Base-by-base conservation (phyloP, 495 filamentous ascomycete species). In the Penicillium bialowiezense region DNA sequence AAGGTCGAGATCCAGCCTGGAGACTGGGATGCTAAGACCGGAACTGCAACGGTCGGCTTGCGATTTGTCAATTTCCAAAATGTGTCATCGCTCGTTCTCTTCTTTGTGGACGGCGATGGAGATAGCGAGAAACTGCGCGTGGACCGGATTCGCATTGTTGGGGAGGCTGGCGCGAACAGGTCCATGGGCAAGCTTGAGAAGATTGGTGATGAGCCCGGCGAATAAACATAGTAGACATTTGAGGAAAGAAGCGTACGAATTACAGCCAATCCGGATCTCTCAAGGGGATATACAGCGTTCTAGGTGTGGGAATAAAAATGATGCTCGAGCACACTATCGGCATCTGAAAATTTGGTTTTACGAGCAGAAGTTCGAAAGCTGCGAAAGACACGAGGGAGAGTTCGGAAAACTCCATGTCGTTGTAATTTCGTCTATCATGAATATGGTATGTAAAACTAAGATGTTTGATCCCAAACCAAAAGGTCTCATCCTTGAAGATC, bases 21-120 rank as follows among this genome's bases (percentile, higher is more conserved):
- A 37, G 89, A 96, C 66, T 98, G 93, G 93, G 91, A 96, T 68
- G 50, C 64, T 42, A 81, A 82, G 51, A 93, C 90, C 3, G 89
- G 85, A 10, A 97, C 95, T 3, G 91, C 88, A 9, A 90, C 82
- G 60, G 72, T 97, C 15, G 73, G 85, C 29, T 70, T 96, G 54
- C 87, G 92, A 10, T 97, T 91, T 63, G 95, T 97, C 67, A 97
- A 96, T 72, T 98, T 97, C 75, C 93, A 98, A 72, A 95, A 87
- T 51, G 83, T 96, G 29, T 84, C 80, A 48, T 90, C 83, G 45
- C 63, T 98, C 58, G 89, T 95, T 7, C 50, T 97, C 2, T 97
- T 96, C 70, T 85, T 97, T 40, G 86, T 87, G 44, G 85, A 96
- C 65, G 91, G 89, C 2, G 93, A 96, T 35, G 87, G 87, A 10